Base-by-base conservation (phyloP, 305 asterid genomes). In the Salvia sclarea region DNA sequence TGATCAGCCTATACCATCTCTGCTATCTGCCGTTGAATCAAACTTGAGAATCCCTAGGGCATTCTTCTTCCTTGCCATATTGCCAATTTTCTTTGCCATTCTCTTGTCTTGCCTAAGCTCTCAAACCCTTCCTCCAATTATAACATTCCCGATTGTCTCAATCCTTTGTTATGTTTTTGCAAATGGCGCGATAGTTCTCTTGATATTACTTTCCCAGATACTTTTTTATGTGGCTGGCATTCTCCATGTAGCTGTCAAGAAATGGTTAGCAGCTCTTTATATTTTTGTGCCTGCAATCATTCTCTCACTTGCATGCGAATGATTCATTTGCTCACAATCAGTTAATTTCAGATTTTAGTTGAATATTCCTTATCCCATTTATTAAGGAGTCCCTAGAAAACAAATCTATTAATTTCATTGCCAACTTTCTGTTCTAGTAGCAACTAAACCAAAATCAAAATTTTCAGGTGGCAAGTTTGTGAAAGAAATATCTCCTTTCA, bases 11-110 rank as follows among this genome's bases (percentile, higher is more conserved):
- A 64, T 91, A 71, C 99, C 97, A 28, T 88, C 99, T 7, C 35
- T 95, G 81, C 80, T 91, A 57, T 88, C 98, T 17, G 87, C 98
- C n/a, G 80, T 95, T 38, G 99, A 89, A 82, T 86, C 87, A 69
- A 95, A 95, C 87, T 75, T 95, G 83, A 80, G 83, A 84, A 75
- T 84, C 74, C 93, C 93, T 16, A 58, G 62, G 76, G 92, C 92
- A 43, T 86, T 89, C 73, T 71, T 89, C 74, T 60, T 78, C 73
- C 85, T 86, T 5, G 87, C 86, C 53, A 18, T 79, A 67, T 57
- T 76, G 21, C 98, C 99, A 4, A 74, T 84, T 81, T 16, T 86
- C 56, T 69, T 85, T 55, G 89, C 92, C 53, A 20, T 85, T 66
- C 78, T 81, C 64, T 72, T 77, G 72, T 89, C 97, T 65, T 78